These are phyloP conservation scores for Scutellaria barbata DNA, from an alignment of 257 asterid genomes.

Conservation along the genomic window DNA sequence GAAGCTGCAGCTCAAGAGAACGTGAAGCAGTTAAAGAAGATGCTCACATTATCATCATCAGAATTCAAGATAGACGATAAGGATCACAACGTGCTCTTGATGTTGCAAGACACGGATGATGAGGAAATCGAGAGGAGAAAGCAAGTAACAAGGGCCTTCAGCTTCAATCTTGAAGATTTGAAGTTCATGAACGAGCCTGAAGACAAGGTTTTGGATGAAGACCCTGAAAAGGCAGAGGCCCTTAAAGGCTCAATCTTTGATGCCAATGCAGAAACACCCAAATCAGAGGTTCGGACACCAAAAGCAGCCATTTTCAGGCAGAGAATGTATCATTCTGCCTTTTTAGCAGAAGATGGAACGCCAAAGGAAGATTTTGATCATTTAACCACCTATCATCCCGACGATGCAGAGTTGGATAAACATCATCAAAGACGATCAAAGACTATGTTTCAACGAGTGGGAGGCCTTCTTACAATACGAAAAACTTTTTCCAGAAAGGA, in stretches of 20 bases:
- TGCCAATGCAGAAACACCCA: conserved; percentile 53
- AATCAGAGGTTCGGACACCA: conserved; percentile 63
- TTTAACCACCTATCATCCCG: conserved; percentile 37
- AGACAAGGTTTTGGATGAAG: conserved; percentile 44
- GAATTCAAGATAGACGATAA: conserved; percentile 47
- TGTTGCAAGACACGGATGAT: conserved; percentile 31
- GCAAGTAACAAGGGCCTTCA: conserved; percentile 39
- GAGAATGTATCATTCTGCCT: conserved; percentile 39
- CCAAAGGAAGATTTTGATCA: conserved; percentile 45
- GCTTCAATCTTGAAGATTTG: conserved; percentile 59
- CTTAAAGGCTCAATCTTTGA: conserved; percentile 76
- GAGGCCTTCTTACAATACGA: conserved; percentile 58
- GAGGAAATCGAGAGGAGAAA: conserved; percentile 29
- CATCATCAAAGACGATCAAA: conserved; percentile 43
- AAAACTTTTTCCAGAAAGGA: conserved; percentile 52
- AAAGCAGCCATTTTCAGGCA: conserved; percentile 38
- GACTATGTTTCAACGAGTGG: conserved; percentile 68
- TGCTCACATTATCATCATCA: conserved; percentile 57
- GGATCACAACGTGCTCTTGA: conserved; percentile 38
- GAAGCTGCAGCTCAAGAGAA: conserved; percentile 70
- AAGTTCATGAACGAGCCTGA: conserved; percentile 49
- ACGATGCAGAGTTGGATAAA: conserved; percentile 51
- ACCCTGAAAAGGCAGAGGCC: conserved; percentile 67
- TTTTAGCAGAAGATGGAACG: conserved; percentile 42
- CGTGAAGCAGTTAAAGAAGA: conserved; percentile 59